Evolutionary conservation across 805 yeast genomes (phyloP).

Genomic region (Teunomyces panamensis): DNA sequence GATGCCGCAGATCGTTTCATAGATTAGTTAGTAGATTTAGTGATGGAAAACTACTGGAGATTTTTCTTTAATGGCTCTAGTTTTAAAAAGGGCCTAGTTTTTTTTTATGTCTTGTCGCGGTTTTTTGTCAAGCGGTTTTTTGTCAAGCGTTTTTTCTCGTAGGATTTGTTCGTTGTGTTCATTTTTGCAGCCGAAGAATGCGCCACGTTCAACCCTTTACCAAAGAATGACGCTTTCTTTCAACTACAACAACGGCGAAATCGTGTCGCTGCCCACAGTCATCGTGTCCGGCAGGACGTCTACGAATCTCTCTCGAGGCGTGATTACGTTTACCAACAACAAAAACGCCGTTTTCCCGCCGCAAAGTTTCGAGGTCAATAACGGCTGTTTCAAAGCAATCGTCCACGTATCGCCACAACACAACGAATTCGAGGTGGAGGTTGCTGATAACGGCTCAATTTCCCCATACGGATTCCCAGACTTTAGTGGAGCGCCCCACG

Average conservation of each 20-base stretch:
- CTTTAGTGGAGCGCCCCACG: slow-evolving; percentile 10
- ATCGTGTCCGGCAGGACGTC: slow-evolving; percentile 32
- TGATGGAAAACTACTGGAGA: too few relatives aligned
- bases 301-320: slow-evolving; percentile 17
- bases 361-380: slow-evolving; percentile 64
- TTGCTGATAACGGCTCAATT: slow-evolving; percentile 38
- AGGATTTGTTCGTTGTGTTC: too few relatives aligned
- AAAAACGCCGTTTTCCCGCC: slow-evolving; percentile 55
- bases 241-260: slow-evolving; percentile 33
- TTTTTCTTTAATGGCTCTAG: too few relatives aligned
- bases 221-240: slow-evolving; percentile 19
- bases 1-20: slow-evolving; percentile 19
- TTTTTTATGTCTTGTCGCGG: too few relatives aligned
- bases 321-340: slow-evolving; percentile 33
- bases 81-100: too few relatives aligned
- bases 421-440: slow-evolving; percentile 55
- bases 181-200: background rate
- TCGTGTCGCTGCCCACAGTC: slow-evolving; percentile 40
- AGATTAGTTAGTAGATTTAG: too few relatives aligned
- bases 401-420: slow-evolving; percentile 57
- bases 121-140: too few relatives aligned
- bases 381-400: slow-evolving; percentile 71
- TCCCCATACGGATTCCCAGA: slow-evolving; percentile 24
- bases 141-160: too few relatives aligned
- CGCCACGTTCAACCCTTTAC: background rate